phyloP scores from a whole-genome alignment of 441 rosid genomes.

The Omphalea diandra region DNA sequence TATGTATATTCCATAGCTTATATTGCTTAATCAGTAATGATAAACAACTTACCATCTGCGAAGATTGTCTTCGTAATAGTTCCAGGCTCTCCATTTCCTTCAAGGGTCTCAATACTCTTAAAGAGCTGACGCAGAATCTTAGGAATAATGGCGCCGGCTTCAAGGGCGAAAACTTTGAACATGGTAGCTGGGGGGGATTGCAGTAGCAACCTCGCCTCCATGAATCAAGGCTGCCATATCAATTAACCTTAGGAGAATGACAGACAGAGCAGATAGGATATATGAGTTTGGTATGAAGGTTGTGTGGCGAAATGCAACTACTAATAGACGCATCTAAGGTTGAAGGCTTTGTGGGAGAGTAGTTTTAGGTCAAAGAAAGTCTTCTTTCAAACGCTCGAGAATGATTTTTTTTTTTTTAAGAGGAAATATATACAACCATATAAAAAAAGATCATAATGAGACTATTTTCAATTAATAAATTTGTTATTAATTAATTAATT shows the following conservation, averaged over 20 bases:
- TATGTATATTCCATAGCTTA: too few relatives aligned
- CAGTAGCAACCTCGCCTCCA: not conserved
- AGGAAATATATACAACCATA: too few relatives aligned
- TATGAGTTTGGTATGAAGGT: not conserved
- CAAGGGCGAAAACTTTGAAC: constrained; percentile 12
- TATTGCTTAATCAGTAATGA: too few relatives aligned
- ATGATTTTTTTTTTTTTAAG: too few relatives aligned
- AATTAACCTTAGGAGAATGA: too few relatives aligned
- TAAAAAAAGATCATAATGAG: too few relatives aligned
- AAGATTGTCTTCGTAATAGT: constrained; percentile 8
- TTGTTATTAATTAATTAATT: too few relatives aligned
- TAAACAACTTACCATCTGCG: not conserved
- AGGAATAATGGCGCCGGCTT: not conserved
- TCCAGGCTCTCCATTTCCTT: constrained; percentile 20
- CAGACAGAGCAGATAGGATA: not conserved
- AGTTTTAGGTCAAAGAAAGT: too few relatives aligned
- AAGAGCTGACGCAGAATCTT: constrained; percentile 1
- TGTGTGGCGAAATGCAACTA: not conserved
- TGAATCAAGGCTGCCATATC: not conserved
- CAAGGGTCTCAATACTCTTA: not conserved
- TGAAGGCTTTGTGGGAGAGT: not conserved
- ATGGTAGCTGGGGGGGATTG: not conserved
- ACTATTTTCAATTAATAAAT: too few relatives aligned
- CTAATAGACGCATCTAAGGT: not conserved
- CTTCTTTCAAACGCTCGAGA: too few relatives aligned